Conservation (phyloP, 352 stramenopile species). For the Thraustochytrium sp. region DNA sequence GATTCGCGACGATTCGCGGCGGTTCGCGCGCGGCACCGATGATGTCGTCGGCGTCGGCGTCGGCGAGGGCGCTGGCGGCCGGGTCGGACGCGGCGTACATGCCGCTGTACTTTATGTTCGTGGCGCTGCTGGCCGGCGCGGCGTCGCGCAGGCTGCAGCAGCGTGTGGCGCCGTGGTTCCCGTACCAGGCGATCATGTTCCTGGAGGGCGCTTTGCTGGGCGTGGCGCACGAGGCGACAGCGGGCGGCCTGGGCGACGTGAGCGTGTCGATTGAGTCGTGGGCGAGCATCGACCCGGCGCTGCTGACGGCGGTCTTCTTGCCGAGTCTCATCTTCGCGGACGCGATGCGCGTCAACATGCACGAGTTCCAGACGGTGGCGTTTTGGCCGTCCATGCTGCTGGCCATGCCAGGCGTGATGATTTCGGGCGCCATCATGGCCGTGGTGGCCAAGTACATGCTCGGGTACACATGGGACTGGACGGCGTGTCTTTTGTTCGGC, state of each 20-base stretch:
- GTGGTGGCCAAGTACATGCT: neutral
- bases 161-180: constrained; percentile 5
- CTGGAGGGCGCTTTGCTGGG: neutral
- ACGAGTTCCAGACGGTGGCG: constrained; percentile 25
- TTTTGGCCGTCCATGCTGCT: constrained; percentile 9
- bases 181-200: constrained; percentile 16
- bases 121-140: neutral
- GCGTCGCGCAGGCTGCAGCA: neutral
- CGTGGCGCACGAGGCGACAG: neutral
- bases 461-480: constrained; percentile 9
- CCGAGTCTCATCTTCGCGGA: constrained; percentile 18
- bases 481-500: constrained; percentile 14
- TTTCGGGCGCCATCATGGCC: neutral
- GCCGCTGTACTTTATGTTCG: constrained; percentile 30
- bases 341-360: constrained; percentile 27
- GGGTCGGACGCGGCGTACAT: constrained; percentile 27
- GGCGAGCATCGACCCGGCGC: constrained; percentile 5
- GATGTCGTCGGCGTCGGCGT: too few relatives aligned
- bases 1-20: too few relatives aligned
- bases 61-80: too few relatives aligned
- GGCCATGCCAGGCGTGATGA: neutral
- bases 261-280: constrained; percentile 8
- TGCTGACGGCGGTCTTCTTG: constrained; percentile 23
- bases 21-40: too few relatives aligned
- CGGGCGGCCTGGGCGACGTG: neutral